Percentiles rank a stretch among this genome's conserved stretches.
Evolutionary conservation across 257 asterid genomes (phyloP).

Genomic region (Perilla frutescens): DNA sequence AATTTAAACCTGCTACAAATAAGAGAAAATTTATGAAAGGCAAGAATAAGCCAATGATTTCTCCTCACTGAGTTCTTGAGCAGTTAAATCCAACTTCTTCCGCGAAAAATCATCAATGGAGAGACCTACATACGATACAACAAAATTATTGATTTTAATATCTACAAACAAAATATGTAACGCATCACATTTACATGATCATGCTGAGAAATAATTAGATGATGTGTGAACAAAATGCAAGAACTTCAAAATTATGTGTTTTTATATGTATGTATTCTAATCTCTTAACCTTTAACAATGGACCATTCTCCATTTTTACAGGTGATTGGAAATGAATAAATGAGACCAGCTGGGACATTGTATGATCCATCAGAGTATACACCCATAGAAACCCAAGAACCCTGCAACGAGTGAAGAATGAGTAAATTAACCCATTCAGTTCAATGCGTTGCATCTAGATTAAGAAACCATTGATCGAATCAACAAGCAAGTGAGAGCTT

Average conservation of each 20-base stretch:
- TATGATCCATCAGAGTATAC: constrained; percentile 96
- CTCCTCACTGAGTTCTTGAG: constrained; percentile 82
- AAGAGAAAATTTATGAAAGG: constrained; percentile 45
- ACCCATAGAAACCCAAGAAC: constrained; percentile 93
- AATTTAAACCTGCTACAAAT: neutral
- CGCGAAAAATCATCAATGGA: constrained; percentile 75
- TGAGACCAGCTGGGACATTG: constrained; percentile 87
- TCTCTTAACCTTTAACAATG: constrained; percentile 72
- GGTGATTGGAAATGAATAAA: constrained; percentile 88
- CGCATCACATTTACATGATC: too few species aligned
- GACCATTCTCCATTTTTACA: constrained; percentile 96
- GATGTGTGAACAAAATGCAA: neutral
- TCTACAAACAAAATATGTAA: neutral
- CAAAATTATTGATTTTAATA: neutral
- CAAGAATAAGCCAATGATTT: constrained; percentile 81
- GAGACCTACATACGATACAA: constrained; percentile 54
- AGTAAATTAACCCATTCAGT: neutral
- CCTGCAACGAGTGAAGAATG: constrained; percentile 44
- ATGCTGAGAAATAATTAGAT: neutral
- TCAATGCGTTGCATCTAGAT: neutral
- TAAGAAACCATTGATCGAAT: too few species aligned
- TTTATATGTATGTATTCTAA: neutral
- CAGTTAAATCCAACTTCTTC: constrained; percentile 76
- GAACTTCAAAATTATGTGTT: too few species aligned
- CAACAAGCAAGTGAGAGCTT: neutral